Base-by-base conservation (phyloP, 1,284 basidiomycete genomes). In the Ganoderma sinense region DNA sequence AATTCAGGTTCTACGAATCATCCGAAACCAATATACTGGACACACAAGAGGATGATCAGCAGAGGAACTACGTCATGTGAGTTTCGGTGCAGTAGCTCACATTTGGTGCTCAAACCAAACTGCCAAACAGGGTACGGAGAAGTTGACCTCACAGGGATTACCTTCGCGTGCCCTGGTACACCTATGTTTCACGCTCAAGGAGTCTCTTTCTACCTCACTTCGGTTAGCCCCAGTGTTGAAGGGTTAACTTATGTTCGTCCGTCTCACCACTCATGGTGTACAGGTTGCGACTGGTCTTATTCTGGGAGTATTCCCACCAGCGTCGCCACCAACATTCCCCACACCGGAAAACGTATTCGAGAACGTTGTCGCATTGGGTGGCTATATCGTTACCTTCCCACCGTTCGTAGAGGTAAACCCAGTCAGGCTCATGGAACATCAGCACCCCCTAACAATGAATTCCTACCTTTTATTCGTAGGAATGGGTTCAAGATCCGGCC, bases 111-210 rank as follows among this genome's bases (percentile, higher is more conserved):
- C 36, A 20, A 31, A 45, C 26, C 16, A 26, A 11, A 8, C 58
- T 39, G 48, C 4, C 29, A 13, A 20, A 20, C 26, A 78, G 75
- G 66, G 63, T 67, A 59, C 53, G 68, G 72, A 6, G 71, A 71
- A 8, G 56, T 69, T 2, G 73, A 76, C 53, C 36, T 73, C 1
- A 66, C 66, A 4, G 72, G 71, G 0, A 16, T 65, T 10, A 45
- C 69, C 10, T 45, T 77, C 31, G 71, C 69, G 23, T 69, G 68
- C 16, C 75, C 77, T 23, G 68, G 67, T 1, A 63, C 69, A 2
- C 75, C 76, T 0, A 73, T 77, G 69, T 80, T 75, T 58, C 78
- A 77, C 59, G 77, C 71, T 0, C 62, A 75, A 65, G 76, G 77
- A 1, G 62, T 74, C 33, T 72, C 63, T 51, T 66, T 67, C 51